Evolutionary conservation across 2,329 filamentous ascomycete species (phyloP), one percentile per base, ranked within the genome.

Genomic region (Botryotinia globosa): DNA sequence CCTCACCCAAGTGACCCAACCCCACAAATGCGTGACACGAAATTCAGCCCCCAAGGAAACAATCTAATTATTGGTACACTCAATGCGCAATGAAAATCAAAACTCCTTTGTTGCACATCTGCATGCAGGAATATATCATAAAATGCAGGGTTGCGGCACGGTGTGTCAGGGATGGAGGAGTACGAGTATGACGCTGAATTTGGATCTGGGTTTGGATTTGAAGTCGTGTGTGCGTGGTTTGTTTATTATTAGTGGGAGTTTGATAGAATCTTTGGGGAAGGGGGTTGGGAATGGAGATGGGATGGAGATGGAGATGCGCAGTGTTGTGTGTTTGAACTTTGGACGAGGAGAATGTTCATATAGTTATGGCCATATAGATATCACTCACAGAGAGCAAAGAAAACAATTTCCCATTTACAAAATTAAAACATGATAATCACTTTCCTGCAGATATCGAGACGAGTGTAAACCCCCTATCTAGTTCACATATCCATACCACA

Each of bases 51-150:
- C 25, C 8, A 48, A 22, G 22, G 6, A n/a, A 12, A n/a, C 4
- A n/a, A n/a, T 6, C 25, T 14, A 16, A n/a, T 5, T 14, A 51
- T 51, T 16, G 48, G 10, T n/a, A 2, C 12, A 16, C 48, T 7
- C 4, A 51, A 16, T 2, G 12, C 48, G 3, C 14, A 42, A 42
- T 4, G 4, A 48, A 48, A 14, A n/a, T 4, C 10, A 48, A 48
- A n/a, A n/a, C 48, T 12, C 34, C 1, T 61, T 61, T 63, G 37
- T 44, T 63, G 39, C 39, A 12, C 20, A 20, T 63, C 39, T 63
- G 6, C 39, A 63, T 63, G 61, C 39, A 64, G 18, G 39, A 45
- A 45, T 64, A 64, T 44, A 64, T 64, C 61, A 64, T 64, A 62
- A 59, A 34, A 61, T 25, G 58, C 34, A 61, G 5, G 22, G 0